Evolutionary conservation across 164 flowering plant species (phyloP), one percentile per base, ranked within the genome.

Genomic region (Amborella trichopoda): DNA sequence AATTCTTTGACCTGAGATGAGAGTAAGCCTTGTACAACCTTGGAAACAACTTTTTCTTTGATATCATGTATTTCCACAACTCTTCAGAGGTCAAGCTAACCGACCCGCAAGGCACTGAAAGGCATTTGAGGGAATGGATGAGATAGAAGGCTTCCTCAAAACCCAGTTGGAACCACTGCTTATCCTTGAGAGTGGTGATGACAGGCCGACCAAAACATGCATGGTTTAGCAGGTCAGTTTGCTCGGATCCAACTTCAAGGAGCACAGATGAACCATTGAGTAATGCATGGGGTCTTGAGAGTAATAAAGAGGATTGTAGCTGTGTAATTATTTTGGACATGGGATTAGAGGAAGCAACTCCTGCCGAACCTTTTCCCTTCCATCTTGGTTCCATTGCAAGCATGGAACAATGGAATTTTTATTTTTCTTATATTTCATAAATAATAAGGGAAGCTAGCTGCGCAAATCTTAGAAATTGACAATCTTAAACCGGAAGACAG

Each of bases 71-170:
- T 16, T 40, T 41, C 95, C 94, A 82, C 22, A 85, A 22, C 39
- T 77, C 76, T n/a, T 55, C 59, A 16, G 44, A 55, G 16, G 18
- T 44, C 0, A 14, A 17, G 46, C 26, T 16, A 5, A 58, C 37
- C 45, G 66, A 67, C 40, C 60, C 66, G 10, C 61, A 68, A 11
- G 33, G 43, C 46, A 77, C 58, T 11, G 51, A 40, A 26, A 85
- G 65, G 56, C 88, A 81, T 49, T 66, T 71, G 9, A 85, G 46
- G 11, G 56, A 36, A 61, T 54, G 52, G 48, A 58, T 62, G 24
- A 84, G 32, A 64, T 70, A 77, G 49, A 73, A 74, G 4, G 85
- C 81, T 67, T 81, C 90, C 51, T 79, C 95, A 25, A 75, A 13
- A 33, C 63, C 55, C 60, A 84, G 43, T 54, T 77, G 76, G 63